These are phyloP conservation scores for Cyclotella atomus DNA, from an alignment of 108 stramenopile species.

Conservation along the genomic window DNA sequence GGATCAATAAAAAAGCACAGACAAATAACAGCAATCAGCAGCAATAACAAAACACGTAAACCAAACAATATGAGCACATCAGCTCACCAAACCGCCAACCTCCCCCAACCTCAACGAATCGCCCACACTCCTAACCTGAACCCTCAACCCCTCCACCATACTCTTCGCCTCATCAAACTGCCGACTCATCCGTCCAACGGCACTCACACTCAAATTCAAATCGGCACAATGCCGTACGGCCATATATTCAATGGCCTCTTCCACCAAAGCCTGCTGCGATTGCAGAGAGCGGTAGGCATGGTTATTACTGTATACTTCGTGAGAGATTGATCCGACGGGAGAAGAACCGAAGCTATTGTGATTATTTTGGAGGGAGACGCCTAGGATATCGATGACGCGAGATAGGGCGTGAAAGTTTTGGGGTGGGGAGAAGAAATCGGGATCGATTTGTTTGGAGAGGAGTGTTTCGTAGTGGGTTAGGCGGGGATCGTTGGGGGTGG, in stretches of 20 bases:
- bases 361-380: no score
- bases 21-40: no score
- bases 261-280: slow-evolving; percentile 66
- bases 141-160: slow-evolving; percentile 67
- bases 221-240: slow-evolving; percentile 81
- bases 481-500: no score
- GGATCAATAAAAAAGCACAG: no score
- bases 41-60: no score
- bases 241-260: slow-evolving; percentile 88
- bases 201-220: slow-evolving; percentile 80
- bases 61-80: no score
- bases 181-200: slow-evolving; percentile 79
- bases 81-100: slow-evolving; percentile 14
- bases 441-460: no score
- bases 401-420: no score
- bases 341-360: no score
- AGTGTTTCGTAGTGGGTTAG: no score
- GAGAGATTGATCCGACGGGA: background rate
- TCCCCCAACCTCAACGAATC: slow-evolving; percentile 62
- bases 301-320: slow-evolving; percentile 23
- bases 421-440: no score
- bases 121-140: slow-evolving; percentile 82
- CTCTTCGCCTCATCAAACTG: slow-evolving; percentile 80
- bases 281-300: slow-evolving; percentile 61
- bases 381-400: no score